A percentile compares a stretch with the other conserved stretches of the same genome.
Conservation (phyloP, 2,329 filamentous ascomycete genomes). For the Microcyclospora tardicrescens region DNA sequence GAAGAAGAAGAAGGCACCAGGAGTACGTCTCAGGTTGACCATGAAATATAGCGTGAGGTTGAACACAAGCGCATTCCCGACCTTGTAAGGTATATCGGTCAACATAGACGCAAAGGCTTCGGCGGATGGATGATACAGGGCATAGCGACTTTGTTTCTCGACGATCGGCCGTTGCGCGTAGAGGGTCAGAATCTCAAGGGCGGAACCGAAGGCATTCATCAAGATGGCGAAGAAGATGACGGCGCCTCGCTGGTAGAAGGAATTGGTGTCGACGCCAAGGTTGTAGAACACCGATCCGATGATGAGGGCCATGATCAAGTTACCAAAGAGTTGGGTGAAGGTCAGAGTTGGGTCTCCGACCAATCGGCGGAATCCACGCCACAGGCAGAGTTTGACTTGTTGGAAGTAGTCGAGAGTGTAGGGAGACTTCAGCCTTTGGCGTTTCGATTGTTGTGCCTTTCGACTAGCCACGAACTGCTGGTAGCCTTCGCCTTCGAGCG, state of each 20-base stretch:
- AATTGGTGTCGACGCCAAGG: slow-evolving; percentile 48
- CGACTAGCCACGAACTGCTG: slow-evolving; percentile 35
- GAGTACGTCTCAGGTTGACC: slow-evolving; percentile 61
- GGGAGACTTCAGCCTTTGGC: slow-evolving; percentile 54
- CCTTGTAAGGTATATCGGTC: slow-evolving; percentile 72
- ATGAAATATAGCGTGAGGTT: slow-evolving; percentile 79
- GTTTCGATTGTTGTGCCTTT: slow-evolving; percentile 34
- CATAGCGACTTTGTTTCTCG: slow-evolving; percentile 77
- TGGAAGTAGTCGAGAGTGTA: slow-evolving; percentile 67
- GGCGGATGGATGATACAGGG: slow-evolving; percentile 77
- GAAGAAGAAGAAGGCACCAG: slow-evolving; percentile 76
- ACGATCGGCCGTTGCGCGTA: slow-evolving; percentile 86
- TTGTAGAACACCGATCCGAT: slow-evolving; percentile 75
- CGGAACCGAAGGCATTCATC: slow-evolving; percentile 71
- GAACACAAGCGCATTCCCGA: slow-evolving; percentile 61
- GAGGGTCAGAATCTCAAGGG: slow-evolving; percentile 71
- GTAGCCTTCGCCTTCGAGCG: slow-evolving; percentile 32
- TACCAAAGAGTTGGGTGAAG: slow-evolving; percentile 54
- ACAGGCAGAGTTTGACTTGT: slow-evolving; percentile 67
- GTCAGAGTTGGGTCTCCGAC: slow-evolving; percentile 65
- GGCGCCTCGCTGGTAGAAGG: slow-evolving; percentile 67
- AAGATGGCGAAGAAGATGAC: slow-evolving; percentile 80
- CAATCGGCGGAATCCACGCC: slow-evolving; percentile 67
- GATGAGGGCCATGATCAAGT: slow-evolving; percentile 64
- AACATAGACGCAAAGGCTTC: slow-evolving; percentile 83